Percentiles rank a stretch among this genome's conserved stretches.
Conservation (phyloP, 2,329 filamentous ascomycete genomes). For the Aspergillus costaricaensis region DNA sequence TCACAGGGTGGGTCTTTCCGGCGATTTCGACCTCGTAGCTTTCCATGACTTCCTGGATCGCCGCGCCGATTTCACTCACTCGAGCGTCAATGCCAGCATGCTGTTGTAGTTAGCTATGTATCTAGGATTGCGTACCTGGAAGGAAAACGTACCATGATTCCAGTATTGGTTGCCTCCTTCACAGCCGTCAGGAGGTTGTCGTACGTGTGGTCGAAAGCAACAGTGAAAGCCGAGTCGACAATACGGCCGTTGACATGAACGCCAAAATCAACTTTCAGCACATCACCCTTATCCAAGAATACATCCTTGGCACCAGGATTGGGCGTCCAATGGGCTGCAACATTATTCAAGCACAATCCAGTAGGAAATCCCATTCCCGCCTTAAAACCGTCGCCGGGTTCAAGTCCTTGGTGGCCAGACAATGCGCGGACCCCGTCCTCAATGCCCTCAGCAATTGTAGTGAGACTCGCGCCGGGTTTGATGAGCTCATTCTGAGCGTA, state of each 20-base stretch:
- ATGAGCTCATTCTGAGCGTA: slow-evolving; percentile 50
- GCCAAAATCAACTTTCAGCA: slow-evolving; percentile 81
- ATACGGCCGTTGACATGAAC: slow-evolving; percentile 80
- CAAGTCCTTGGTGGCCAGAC: slow-evolving; percentile 54
- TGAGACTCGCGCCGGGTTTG: slow-evolving; percentile 54
- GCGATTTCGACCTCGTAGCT: slow-evolving; percentile 61
- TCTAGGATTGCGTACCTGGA: too few relatives aligned
- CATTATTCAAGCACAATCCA: slow-evolving; percentile 56
- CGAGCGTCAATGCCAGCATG: slow-evolving; percentile 58
- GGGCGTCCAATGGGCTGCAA: slow-evolving; percentile 59
- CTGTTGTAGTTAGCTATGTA: slow-evolving; percentile 27
- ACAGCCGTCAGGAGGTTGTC: slow-evolving; percentile 74
- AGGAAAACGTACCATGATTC: slow-evolving; percentile 42
- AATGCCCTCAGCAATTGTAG: slow-evolving; percentile 55
- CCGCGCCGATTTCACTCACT: slow-evolving; percentile 57
- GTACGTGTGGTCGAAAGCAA: slow-evolving; percentile 73
- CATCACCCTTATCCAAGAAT: slow-evolving; percentile 69
- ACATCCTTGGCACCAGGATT: slow-evolving; percentile 67
- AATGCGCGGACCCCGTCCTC: slow-evolving; percentile 57
- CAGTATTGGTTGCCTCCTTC: slow-evolving; percentile 50
- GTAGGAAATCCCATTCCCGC: slow-evolving; percentile 60
- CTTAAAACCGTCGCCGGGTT: slow-evolving; percentile 53
- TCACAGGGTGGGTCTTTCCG: slow-evolving; percentile 56
- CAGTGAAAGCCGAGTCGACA: slow-evolving; percentile 78
- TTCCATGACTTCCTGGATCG: slow-evolving; percentile 64